Evolutionary conservation across 257 asterid genomes (phyloP).

Genomic region (Lycium ferocissimum): DNA sequence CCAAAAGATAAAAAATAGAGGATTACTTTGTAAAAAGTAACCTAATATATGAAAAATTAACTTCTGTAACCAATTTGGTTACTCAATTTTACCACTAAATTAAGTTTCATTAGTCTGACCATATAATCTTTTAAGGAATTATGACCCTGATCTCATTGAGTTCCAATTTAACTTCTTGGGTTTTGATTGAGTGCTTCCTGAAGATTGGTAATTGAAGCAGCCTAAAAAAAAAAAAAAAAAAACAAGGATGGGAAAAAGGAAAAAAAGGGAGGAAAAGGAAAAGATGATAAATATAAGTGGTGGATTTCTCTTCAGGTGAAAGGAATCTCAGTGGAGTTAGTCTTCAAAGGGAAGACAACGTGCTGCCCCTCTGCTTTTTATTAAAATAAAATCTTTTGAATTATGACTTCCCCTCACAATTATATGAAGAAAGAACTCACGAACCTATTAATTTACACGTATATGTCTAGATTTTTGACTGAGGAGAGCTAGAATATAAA

Average conservation of each 20-base stretch:
- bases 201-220: not conserved
- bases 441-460: not conserved
- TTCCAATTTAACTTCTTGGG: too few species aligned
- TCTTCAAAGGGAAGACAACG: constrained; percentile 26
- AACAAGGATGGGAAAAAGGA: too few species aligned
- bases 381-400: not conserved
- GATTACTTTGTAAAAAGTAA: too few species aligned
- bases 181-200: not conserved
- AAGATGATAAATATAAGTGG: not conserved
- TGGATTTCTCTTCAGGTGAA: not conserved
- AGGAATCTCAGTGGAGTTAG: constrained; percentile 12
- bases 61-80: too few species aligned
- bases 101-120: too few species aligned
- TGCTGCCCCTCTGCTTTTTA: not conserved
- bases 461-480: not conserved
- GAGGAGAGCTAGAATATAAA: too few species aligned
- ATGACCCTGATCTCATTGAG: too few species aligned
- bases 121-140: too few species aligned
- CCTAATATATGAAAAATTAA: too few species aligned
- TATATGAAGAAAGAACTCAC: not conserved
- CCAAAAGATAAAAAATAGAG: too few species aligned
- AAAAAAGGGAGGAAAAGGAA: not conserved
- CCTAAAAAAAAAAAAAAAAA: too few species aligned
- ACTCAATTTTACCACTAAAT: too few species aligned
- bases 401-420: not conserved